phyloP scores from a whole-genome alignment of 768 basidiomycete genomes.

The Rhizopogon salebrosus region DNA sequence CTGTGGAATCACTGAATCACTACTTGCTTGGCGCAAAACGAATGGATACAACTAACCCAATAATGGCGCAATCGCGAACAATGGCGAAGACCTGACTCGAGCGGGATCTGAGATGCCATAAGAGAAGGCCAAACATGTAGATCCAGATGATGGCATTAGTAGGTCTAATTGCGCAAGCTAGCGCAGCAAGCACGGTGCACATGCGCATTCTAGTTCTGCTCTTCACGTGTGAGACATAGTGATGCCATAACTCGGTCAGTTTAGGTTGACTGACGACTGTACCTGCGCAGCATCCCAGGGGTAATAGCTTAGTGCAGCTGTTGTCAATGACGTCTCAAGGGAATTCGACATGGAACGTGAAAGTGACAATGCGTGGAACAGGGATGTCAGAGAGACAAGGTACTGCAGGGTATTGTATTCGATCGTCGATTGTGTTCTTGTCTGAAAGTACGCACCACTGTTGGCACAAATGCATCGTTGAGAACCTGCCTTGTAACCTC shows the following conservation, averaged over 20 bases:
- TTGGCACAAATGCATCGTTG: conserved; percentile 51
- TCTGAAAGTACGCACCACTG: conserved; percentile 48
- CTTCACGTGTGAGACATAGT: conserved; percentile 26
- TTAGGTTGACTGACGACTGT: conserved; percentile 14
- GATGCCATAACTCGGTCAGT: conserved; percentile 9
- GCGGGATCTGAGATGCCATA: conserved; percentile 47
- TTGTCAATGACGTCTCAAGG: conserved; percentile 81
- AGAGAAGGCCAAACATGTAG: conserved; percentile 54
- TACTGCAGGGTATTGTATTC: conserved; percentile 38
- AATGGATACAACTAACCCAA: conserved; percentile 39
- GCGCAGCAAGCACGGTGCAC: conserved; percentile 56
- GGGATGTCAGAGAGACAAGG: conserved; percentile 75
- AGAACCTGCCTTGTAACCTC: conserved; percentile 53
- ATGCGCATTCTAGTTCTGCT: conserved; percentile 27
- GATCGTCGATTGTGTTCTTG: not conserved
- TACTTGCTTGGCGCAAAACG: conserved; percentile 1
- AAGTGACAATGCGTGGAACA: conserved; percentile 82
- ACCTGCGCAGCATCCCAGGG: conserved; percentile 55
- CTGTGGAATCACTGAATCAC: conserved; percentile 5
- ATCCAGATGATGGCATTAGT: conserved; percentile 87
- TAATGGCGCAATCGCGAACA: conserved; percentile 31
- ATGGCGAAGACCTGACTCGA: conserved; percentile 25
- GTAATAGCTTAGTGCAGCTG: conserved; percentile 70
- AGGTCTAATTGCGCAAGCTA: conserved; percentile 81
- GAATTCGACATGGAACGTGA: conserved; percentile 92